A percentile compares a stretch with the other conserved stretches of the same genome.
Evolutionary conservation across 2,329 filamentous ascomycete species (phyloP).

Genomic region (Dichotomopilus funicola): DNA sequence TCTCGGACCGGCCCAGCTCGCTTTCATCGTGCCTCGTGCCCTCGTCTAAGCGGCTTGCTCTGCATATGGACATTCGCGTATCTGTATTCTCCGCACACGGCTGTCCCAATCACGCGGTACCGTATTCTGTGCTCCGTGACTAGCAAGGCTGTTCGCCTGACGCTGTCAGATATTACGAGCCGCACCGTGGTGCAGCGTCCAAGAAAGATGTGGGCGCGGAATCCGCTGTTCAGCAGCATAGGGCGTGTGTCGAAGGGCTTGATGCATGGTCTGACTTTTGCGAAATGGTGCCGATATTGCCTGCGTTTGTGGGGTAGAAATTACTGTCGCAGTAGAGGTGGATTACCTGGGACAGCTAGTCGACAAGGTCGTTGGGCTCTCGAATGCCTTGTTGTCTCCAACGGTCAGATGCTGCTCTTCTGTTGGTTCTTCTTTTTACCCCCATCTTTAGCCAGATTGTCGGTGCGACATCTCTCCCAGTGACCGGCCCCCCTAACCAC

Average conservation of each 20-base stretch:
- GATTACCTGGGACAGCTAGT: slow-evolving; percentile 8
- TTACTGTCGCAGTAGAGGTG: slow-evolving; percentile 8
- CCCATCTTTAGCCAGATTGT: slow-evolving; percentile 26
- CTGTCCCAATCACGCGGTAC: neutral
- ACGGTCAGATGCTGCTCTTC: slow-evolving; percentile 18
- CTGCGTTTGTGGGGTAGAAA: slow-evolving; percentile 27
- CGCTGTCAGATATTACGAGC: neutral
- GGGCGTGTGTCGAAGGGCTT: slow-evolving; percentile 5
- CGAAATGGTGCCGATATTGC: slow-evolving; percentile 18
- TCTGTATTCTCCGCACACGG: neutral
- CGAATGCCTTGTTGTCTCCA: slow-evolving; percentile 3
- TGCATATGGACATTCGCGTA: slow-evolving; percentile 9
- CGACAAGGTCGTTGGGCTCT: neutral
- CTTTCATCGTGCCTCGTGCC: neutral
- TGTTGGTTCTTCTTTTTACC: slow-evolving; percentile 16
- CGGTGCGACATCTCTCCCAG: slow-evolving; percentile 20
- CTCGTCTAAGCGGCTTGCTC: neutral
- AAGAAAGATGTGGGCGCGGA: neutral
- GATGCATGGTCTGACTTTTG: slow-evolving; percentile 6
- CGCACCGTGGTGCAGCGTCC: slow-evolving; percentile 7
- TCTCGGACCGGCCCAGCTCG: neutral
- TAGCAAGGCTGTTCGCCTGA: slow-evolving; percentile 14
- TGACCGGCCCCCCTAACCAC: neutral
- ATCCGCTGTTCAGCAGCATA: too few species aligned
- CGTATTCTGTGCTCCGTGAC: neutral